phyloP scores from a whole-genome alignment of 1,284 basidiomycete species.

The Chiua sp. region DNA sequence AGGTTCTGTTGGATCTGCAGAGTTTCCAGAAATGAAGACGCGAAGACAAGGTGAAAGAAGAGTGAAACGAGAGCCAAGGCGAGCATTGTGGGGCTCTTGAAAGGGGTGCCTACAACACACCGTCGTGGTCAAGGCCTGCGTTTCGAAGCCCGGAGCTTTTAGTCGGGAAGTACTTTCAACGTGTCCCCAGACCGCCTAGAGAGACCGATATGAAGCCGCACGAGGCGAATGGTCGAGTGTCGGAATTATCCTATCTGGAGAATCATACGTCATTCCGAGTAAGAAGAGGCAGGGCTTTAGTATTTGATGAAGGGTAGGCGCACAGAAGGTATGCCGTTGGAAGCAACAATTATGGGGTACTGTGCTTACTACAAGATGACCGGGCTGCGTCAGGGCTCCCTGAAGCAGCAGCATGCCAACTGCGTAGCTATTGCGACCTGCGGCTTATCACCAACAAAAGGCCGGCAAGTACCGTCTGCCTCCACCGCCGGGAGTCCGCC shows the following conservation, averaged over 20 bases:
- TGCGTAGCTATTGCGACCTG: too few relatives aligned
- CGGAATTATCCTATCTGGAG: not conserved
- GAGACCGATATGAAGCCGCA: not conserved
- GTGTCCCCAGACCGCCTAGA: not conserved
- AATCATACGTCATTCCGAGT: not conserved
- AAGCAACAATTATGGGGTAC: too few relatives aligned
- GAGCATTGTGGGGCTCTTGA: not conserved
- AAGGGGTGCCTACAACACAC: too few relatives aligned
- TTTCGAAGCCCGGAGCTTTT: not conserved
- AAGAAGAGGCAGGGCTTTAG: not conserved
- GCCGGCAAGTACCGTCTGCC: not conserved
- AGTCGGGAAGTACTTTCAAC: not conserved
- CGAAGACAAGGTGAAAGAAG: constrained; percentile 4
- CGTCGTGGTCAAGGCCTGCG: not conserved
- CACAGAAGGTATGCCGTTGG: too few relatives aligned
- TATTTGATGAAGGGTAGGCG: not conserved
- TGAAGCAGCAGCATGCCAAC: too few relatives aligned
- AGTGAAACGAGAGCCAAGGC: not conserved
- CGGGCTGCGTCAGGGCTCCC: too few relatives aligned
- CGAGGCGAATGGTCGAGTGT: not conserved
- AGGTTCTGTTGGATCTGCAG: constrained; percentile 3
- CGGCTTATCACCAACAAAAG: not conserved
- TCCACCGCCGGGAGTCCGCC: too few relatives aligned
- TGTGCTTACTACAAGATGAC: too few relatives aligned
- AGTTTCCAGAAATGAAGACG: not conserved